Evolutionary conservation across 805 yeast genomes (phyloP).

Genomic region (Blastobotrys muscicola): DNA sequence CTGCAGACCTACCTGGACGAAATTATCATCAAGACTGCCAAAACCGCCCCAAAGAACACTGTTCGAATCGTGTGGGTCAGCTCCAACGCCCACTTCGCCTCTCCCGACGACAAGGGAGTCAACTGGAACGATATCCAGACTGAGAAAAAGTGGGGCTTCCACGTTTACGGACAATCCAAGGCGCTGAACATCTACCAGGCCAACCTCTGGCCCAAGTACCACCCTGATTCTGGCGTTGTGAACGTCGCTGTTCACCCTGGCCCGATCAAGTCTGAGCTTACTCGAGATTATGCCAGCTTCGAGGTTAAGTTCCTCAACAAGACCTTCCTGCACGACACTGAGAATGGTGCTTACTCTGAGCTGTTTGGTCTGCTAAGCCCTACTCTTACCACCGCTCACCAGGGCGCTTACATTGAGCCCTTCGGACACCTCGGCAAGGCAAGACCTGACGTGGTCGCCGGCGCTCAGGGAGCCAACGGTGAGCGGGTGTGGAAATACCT

Average conservation of each 20-base stretch:
- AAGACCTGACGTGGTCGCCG: conserved; percentile 31
- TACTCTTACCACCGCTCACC: conserved; percentile 25
- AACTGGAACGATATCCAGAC: conserved; percentile 23
- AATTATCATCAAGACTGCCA: conserved; percentile 28
- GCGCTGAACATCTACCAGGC: conserved; percentile 33
- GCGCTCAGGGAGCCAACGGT: conserved; percentile 27
- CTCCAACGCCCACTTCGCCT: conserved; percentile 30
- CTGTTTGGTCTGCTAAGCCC: conserved; percentile 36
- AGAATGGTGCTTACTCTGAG: conserved; percentile 38
- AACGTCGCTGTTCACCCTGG: conserved; percentile 37
- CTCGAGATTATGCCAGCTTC: too few species aligned
- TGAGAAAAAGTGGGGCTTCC: not conserved
- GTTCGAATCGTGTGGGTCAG: conserved; percentile 38
- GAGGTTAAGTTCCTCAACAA: not conserved
- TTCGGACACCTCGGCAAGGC: conserved; percentile 34
- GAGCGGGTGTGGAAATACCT: conserved; percentile 16
- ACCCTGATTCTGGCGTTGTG: conserved; percentile 27
- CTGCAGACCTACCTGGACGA: conserved; percentile 34
- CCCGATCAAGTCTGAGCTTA: conserved; percentile 24
- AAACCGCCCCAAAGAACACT: conserved; percentile 21
- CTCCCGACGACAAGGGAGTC: conserved; percentile 28
- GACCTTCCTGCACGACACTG: conserved; percentile 15
- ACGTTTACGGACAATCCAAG: conserved; percentile 36
- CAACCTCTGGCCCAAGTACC: conserved; percentile 27
- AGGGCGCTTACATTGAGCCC: conserved; percentile 33